Percentiles rank a stretch among this genome's conserved stretches.
phyloP scores from a whole-genome alignment of 257 asterid genomes.

The Coffea canephora region DNA sequence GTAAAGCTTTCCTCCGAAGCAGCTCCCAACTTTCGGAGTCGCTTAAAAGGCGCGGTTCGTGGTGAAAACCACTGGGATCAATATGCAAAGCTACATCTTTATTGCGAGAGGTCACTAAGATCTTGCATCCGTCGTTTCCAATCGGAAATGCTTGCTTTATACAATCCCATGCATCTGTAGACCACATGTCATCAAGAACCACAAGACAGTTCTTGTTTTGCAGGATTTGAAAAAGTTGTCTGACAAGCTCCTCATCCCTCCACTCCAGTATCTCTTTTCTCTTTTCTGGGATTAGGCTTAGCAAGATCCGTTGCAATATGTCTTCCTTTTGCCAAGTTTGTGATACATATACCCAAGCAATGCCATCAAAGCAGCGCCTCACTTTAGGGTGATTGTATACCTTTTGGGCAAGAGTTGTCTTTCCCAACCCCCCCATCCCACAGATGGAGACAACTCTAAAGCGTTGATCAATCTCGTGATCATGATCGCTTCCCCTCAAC shows the following conservation, averaged over 20 bases:
- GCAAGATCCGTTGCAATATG: background rate
- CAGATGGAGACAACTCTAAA: background rate
- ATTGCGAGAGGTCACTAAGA: slow-evolving; percentile 22
- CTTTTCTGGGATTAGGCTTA: background rate
- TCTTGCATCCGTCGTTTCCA: background rate
- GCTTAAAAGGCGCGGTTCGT: background rate
- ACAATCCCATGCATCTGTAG: slow-evolving; percentile 2
- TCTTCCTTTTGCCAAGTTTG: slow-evolving; percentile 31
- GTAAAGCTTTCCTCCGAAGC: background rate
- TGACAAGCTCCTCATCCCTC: slow-evolving; percentile 7
- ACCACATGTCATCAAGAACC: slow-evolving; percentile 27
- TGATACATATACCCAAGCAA: slow-evolving; percentile 35
- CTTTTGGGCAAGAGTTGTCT: slow-evolving; percentile 41
- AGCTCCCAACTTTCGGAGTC: slow-evolving; percentile 13
- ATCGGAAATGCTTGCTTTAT: slow-evolving; percentile 12
- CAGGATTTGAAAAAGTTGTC: background rate
- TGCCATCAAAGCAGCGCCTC: slow-evolving; percentile 30
- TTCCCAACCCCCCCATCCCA: slow-evolving; percentile 18
- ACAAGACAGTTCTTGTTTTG: background rate
- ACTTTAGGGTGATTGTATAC: slow-evolving; percentile 28
- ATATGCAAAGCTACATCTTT: slow-evolving; percentile 1
- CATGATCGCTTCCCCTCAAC: background rate
- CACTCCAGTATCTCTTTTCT: background rate
- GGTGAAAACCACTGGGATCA: slow-evolving; percentile 11
- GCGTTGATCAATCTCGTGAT: no score